phyloP scores from a whole-genome alignment of 1,139 yeast species.

The Scheffersomyces insectosa region DNA sequence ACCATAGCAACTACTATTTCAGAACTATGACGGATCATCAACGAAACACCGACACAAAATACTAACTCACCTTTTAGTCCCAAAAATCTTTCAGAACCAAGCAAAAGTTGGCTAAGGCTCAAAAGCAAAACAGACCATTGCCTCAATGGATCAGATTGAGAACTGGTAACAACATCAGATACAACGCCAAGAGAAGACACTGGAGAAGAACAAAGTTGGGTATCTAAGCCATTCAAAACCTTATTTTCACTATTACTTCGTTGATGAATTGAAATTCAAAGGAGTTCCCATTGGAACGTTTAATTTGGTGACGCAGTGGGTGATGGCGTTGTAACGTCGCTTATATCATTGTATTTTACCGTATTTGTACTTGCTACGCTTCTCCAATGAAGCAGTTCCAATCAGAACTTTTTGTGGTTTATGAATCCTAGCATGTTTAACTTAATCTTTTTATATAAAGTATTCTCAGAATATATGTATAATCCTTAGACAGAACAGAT shows the following conservation, averaged over 20 bases:
- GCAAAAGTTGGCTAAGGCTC: conserved; percentile 99
- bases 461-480: neutral
- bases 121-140: conserved; percentile 99
- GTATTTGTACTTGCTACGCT: too few relatives aligned
- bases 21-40: neutral
- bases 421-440: neutral
- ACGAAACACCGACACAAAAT: conserved; percentile 2
- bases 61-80: conserved; percentile 53
- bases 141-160: conserved; percentile 99
- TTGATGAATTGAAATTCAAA: neutral
- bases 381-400: too few relatives aligned
- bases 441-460: neutral
- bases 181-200: conserved; percentile 99
- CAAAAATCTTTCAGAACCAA: conserved; percentile 97
- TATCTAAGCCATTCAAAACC: conserved; percentile 58
- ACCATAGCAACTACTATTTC: too few relatives aligned
- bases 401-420: too few relatives aligned
- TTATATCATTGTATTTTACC: too few relatives aligned
- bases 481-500: neutral
- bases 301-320: too few relatives aligned
- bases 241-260: neutral
- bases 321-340: too few relatives aligned
- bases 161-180: conserved; percentile 97
- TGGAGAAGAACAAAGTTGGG: conserved; percentile 99
- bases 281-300: neutral